Conservation (phyloP, 345 rosid species). For the Populus nigra region DNA sequence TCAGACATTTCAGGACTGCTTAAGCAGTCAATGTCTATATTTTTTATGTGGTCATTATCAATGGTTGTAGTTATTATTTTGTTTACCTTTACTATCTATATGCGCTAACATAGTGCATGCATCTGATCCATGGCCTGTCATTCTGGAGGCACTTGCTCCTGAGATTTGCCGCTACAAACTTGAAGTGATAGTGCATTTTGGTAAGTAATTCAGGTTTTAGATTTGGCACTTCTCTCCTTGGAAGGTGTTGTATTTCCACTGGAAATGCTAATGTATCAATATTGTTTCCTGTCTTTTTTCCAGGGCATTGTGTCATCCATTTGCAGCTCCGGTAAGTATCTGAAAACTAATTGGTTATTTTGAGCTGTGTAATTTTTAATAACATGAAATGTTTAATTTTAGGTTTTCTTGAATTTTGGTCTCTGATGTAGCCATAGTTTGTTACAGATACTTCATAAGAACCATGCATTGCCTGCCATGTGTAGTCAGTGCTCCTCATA, state of each 20-base stretch:
- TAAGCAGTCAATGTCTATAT: background rate
- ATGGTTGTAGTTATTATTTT: background rate
- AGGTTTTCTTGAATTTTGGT: background rate
- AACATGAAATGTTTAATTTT: background rate
- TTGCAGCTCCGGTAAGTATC: constrained; percentile 45
- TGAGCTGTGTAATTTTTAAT: background rate
- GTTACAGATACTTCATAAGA: background rate
- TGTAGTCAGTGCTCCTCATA: no score
- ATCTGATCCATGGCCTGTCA: constrained; percentile 59
- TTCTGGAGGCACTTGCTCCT: constrained; percentile 53
- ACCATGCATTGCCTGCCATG: no score
- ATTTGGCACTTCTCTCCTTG: background rate
- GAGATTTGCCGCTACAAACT: constrained; percentile 35
- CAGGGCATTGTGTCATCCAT: constrained; percentile 34
- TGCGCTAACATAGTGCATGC: constrained; percentile 47
- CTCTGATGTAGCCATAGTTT: background rate
- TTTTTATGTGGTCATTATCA: background rate
- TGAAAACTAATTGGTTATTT: background rate
- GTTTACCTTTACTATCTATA: background rate
- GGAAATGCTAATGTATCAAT: constrained; percentile 17
- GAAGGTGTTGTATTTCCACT: background rate
- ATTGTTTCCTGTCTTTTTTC: constrained; percentile 19
- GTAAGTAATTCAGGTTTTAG: constrained; percentile 38
- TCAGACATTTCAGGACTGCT: background rate
- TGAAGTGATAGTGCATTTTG: constrained; percentile 22